These are phyloP conservation scores for Diplodia intermedia DNA, from an alignment of 2,329 filamentous ascomycete genomes.

Conservation along the genomic window DNA sequence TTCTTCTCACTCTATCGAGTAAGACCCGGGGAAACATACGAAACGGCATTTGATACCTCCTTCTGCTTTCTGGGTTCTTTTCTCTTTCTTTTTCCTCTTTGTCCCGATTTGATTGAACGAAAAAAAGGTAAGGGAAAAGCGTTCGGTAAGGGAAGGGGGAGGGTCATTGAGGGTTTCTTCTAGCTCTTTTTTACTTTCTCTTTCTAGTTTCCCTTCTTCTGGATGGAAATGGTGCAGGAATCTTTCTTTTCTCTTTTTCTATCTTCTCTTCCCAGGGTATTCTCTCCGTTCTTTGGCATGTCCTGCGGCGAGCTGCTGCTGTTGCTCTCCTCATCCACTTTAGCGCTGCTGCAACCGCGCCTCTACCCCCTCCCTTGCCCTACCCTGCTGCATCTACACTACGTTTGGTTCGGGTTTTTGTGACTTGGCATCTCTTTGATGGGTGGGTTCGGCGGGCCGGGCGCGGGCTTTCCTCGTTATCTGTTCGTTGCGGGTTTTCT, in stretches of 20 bases:
- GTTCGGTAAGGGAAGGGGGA: neutral
- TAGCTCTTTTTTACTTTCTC: neutral
- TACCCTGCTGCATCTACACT: neutral
- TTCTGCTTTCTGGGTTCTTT: conserved; percentile 21
- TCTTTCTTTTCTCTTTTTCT: neutral
- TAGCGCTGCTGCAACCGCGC: neutral
- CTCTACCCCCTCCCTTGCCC: no score
- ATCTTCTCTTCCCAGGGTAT: neutral
- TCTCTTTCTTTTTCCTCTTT: neutral
- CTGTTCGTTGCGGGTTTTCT: neutral
- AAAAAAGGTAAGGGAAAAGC: conserved; percentile 9
- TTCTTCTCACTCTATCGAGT: conserved; percentile 9
- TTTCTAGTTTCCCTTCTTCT: neutral
- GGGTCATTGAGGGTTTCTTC: neutral
- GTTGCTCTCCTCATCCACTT: neutral
- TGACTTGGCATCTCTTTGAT: neutral
- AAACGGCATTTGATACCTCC: conserved; percentile 18
- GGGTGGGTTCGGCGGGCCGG: neutral
- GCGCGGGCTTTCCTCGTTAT: neutral
- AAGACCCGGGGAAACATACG: conserved; percentile 14
- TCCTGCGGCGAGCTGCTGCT: neutral
- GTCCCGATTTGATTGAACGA: neutral
- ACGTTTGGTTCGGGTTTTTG: neutral
- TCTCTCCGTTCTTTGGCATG: neutral
- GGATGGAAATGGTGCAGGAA: conserved; percentile 9